These are phyloP conservation scores for Penicillium tannophilum DNA, from an alignment of 495 filamentous ascomycete genomes.

Conservation along the genomic window DNA sequence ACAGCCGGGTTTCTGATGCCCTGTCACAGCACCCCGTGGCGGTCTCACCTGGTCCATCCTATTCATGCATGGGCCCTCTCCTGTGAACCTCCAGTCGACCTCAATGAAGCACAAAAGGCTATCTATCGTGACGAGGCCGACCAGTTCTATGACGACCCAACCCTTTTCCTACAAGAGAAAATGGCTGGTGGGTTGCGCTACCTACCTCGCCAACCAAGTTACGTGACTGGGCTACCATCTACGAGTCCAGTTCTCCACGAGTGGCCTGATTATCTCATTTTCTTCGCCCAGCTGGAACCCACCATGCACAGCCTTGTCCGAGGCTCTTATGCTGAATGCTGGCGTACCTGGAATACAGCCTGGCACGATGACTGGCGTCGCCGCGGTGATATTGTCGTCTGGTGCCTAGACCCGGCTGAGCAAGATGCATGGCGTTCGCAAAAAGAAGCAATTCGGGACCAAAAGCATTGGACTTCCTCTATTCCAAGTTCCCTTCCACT, in stretches of 20 bases:
- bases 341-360: conserved; percentile 75
- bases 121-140: conserved; percentile 87
- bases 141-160: conserved; percentile 74
- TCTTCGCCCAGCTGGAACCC: conserved; percentile 64
- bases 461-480: conserved; percentile 24
- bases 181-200: conserved; percentile 46
- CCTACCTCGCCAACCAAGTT: conserved; percentile 44
- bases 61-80: conserved; percentile 84
- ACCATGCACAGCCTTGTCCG: conserved; percentile 50
- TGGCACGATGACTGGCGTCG: conserved; percentile 90
- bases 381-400: conserved; percentile 81
- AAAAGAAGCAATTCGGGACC: conserved; percentile 22
- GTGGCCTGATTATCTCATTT: conserved; percentile 67
- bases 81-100: conserved; percentile 83
- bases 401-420: conserved; percentile 53
- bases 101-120: conserved; percentile 56
- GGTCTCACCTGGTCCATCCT: conserved; percentile 77
- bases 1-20: conserved; percentile 93
- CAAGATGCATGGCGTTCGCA: conserved; percentile 39
- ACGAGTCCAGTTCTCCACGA: conserved; percentile 17
- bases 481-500: conserved; percentile 1
- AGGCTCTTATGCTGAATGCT: conserved; percentile 67
- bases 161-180: conserved; percentile 57
- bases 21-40: conserved; percentile 96
- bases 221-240: conserved; percentile 12